Base-by-base conservation (phyloP, 257 asterid genomes). In the Gynochthodes officinalis region DNA sequence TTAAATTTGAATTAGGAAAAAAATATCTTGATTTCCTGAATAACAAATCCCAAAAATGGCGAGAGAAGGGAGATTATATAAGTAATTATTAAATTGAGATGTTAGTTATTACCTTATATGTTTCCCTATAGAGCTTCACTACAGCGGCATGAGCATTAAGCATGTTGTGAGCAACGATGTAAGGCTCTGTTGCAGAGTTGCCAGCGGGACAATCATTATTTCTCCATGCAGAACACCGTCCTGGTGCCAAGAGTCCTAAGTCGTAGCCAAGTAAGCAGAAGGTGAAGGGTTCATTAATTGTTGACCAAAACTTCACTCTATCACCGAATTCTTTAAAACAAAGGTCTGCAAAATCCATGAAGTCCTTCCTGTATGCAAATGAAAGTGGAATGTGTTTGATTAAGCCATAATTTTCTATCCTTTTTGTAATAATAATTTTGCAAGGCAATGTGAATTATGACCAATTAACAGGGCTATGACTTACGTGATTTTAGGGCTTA, bases 291-390 rank as follows among this genome's bases (percentile, higher is more conserved):
- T 86, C 95, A 21, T 88, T 83, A 39, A 84, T 49, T 0, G 91
- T 86, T 64, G 84, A 73, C 95, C 95, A 88, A 33, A 73, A 44
- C 61, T 86, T 86, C 30, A 88, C 88, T 44, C 95, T 80, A 50
- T 88, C 91, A 0, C 95, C 92, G 54, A 82, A 86, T 77, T 79
- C 77, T 35, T 69, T 35, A 73, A 89, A 89, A 63, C 83, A 67
- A 11, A 86, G 60, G 40, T 86, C 77, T 2, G 90, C 82, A 23
- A 81, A 86, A 39, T 82, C 81, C 40, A 48, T 37, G 33, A 78
- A 80, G 49, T 85, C 89, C 7, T 27, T 73, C 80, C 93, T 84
- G 80, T 48, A 39, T 7, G 9, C n/a, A n/a, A n/a, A n/a, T n/a
- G n/a, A n/a, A n/a, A n/a, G n/a, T n/a, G n/a, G n/a, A n/a, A n/a